Percentiles rank a stretch among this genome's conserved stretches.
Conservation (phyloP, 192 early-diverging fungal species). For the Helicostylum pulchrum region DNA sequence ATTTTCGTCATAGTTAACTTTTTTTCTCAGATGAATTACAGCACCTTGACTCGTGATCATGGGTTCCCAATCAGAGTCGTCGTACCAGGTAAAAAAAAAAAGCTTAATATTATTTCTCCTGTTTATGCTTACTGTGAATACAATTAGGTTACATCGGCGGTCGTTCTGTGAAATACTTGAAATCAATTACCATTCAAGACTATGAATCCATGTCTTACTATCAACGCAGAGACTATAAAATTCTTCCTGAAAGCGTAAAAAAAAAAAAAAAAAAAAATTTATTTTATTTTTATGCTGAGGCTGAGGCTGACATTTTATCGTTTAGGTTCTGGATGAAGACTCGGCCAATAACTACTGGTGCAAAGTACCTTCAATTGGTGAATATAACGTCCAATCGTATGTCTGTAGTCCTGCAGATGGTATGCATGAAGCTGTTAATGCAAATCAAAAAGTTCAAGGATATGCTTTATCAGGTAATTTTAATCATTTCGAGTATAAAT, state of each 20-base stretch:
- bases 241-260: constrained; percentile 67
- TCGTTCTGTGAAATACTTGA: constrained; percentile 87
- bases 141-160: constrained; percentile 77
- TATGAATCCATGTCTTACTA: constrained; percentile 68
- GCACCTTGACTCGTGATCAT: constrained; percentile 73
- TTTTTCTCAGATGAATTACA: constrained; percentile 67
- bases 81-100: constrained; percentile 58
- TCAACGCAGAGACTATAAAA: constrained; percentile 81
- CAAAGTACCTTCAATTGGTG: constrained; percentile 52
- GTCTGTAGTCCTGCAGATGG: constrained; percentile 67
- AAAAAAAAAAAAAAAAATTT: no score
- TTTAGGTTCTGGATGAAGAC: constrained; percentile 24
- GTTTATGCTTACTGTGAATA: constrained; percentile 5
- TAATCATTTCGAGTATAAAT: neutral
- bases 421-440: constrained; percentile 34
- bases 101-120: neutral
- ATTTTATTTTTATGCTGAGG: no score
- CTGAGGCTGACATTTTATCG: no score
- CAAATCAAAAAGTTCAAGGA: constrained; percentile 55
- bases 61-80: constrained; percentile 85
- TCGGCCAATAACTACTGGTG: constrained; percentile 53
- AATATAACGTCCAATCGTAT: constrained; percentile 80
- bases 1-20: constrained; percentile 28
- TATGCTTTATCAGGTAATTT: constrained; percentile 64
- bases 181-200: constrained; percentile 62